Evolutionary conservation across 306 rosid genomes (phyloP).

Genomic region (Clitoria ternatea): DNA sequence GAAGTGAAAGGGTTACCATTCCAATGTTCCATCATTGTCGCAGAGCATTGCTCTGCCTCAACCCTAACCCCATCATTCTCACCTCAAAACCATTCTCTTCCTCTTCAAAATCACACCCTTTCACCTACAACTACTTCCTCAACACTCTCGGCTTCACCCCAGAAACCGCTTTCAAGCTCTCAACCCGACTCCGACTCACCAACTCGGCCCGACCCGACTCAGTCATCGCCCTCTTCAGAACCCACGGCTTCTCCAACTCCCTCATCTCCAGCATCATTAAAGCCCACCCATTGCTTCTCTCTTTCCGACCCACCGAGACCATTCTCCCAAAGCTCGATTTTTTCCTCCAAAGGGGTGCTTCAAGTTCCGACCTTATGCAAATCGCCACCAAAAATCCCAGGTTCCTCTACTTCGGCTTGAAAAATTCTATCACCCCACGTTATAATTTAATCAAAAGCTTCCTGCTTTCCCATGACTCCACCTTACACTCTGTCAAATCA

Average conservation of each 20-base stretch:
- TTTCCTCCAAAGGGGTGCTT: conserved; percentile 32
- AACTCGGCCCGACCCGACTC: conserved; percentile 23
- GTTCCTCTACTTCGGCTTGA: conserved; percentile 18
- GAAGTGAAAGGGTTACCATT: neutral
- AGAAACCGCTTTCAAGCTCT: conserved; percentile 21
- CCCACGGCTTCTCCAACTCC: conserved; percentile 25
- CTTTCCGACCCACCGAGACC: neutral
- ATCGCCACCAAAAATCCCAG: neutral
- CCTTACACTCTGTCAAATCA: neutral
- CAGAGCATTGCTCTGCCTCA: neutral
- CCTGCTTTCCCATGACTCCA: conserved; percentile 17
- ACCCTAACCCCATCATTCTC: neutral
- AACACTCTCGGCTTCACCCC: conserved; percentile 27
- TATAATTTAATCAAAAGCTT: conserved; percentile 17
- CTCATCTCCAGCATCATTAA: neutral
- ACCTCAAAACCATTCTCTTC: neutral
- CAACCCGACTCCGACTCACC: conserved; percentile 14
- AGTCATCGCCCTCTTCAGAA: conserved; percentile 9
- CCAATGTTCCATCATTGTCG: neutral
- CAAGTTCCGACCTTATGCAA: conserved; percentile 21
- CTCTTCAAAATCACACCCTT: neutral
- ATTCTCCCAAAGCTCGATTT: conserved; percentile 37
- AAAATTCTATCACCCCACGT: conserved; percentile 18
- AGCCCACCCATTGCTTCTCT: neutral
- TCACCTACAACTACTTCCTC: conserved; percentile 22